phyloP scores from a whole-genome alignment of 2,329 filamentous ascomycete species.

The Colletotrichum gigasporum region DNA sequence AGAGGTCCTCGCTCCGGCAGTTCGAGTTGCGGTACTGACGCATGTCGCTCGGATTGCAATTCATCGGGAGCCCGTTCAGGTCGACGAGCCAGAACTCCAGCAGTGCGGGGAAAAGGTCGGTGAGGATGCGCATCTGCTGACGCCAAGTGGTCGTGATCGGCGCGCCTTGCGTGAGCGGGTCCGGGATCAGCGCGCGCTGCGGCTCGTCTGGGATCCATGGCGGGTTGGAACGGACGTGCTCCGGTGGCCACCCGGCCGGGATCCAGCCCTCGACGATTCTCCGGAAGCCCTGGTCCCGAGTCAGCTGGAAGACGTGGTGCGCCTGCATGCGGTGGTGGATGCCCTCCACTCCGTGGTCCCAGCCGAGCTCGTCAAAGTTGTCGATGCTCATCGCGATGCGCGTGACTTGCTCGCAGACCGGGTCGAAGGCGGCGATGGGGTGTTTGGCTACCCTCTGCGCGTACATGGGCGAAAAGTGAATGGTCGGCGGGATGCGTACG shows the following conservation, averaged over 20 bases:
- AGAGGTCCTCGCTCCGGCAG: background rate
- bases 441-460: too few relatives aligned
- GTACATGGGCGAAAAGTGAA: background rate
- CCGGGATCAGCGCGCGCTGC: too few relatives aligned
- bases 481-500: background rate
- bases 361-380: background rate
- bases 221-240: background rate
- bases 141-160: background rate
- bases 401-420: background rate
- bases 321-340: background rate
- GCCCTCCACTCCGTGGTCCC: background rate
- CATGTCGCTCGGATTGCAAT: background rate
- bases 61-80: background rate
- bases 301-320: background rate
- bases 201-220: too few relatives aligned
- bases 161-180: background rate
- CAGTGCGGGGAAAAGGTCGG: background rate
- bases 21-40: background rate
- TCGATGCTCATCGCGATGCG: background rate
- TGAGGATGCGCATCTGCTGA: background rate
- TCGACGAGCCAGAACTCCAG: conserved; percentile 3
- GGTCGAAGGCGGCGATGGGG: background rate
- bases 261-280: background rate
- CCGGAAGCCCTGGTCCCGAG: background rate
- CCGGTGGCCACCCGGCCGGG: background rate